Evolutionary conservation across 78 protist genomes (phyloP), one percentile per base, ranked within the genome.

Genomic region (Creolimax fragrantissima): DNA sequence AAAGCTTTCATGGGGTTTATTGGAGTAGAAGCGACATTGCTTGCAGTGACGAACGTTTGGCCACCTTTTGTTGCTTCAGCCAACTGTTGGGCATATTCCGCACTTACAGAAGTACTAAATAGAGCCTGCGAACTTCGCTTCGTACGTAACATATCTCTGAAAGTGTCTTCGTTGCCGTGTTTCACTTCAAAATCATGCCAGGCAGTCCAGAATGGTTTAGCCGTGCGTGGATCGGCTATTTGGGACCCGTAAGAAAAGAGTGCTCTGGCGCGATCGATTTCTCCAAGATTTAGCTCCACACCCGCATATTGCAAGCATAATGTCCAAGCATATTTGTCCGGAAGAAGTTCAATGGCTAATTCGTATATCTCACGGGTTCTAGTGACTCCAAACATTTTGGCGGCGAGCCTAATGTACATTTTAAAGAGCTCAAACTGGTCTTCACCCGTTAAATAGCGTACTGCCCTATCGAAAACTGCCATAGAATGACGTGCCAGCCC

Each of bases 121-220:
- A 90, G 83, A 43, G 95, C 95, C 11, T 44, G 58, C 2, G 98
- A 98, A 3, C 97, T 67, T 35, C 99, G 93, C 91, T 92, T 93
- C 81, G 98, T 89, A 86, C 99, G 94, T 6, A 96, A 91, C 98
- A 98, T 95, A 42, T 98, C 99, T 3, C 94, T 67, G 95, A 94
- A 97, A 4, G 99, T 98, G 67, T 97, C 99, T 84, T 92, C 97
- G 91, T 98, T 97, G 35, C 99, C 99, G 84, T 98, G 98, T 32
- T 45, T 3, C 39, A 92, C 95, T 94, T 99, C 99, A 84, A 98
- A 99, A 3, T 92, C 95, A 32, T 92, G 45, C 99, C 99, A 98
- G 4, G 90, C n/a, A n/a, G 84, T 6, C 99, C 99, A 98, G 93
- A 45, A 97, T 4, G 5, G 4, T 24, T 32, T 35, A 42, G 92